A percentile compares a stretch with the other conserved stretches of the same genome.
Evolutionary conservation across 2,329 filamentous ascomycete species (phyloP).

Genomic region (Botrytis elliptica): DNA sequence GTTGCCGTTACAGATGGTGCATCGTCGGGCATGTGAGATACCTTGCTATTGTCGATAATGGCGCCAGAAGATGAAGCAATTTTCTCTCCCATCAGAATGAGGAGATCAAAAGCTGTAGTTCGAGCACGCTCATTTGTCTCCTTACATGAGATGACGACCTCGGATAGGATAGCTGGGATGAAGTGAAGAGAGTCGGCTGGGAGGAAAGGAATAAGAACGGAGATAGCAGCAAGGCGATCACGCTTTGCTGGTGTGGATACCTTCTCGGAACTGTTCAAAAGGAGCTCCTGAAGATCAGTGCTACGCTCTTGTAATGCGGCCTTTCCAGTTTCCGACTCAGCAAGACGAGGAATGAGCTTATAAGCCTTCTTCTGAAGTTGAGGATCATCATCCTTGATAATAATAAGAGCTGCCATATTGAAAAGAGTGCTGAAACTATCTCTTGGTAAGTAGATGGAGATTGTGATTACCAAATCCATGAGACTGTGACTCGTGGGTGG

Average conservation of each 20-base stretch:
- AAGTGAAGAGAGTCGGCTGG: constrained; percentile 82
- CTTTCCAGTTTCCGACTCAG: constrained; percentile 74
- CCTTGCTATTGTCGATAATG: constrained; percentile 79
- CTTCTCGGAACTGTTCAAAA: constrained; percentile 78
- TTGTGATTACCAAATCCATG: constrained; percentile 95
- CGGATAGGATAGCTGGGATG: constrained; percentile 84
- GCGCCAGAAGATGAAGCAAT: constrained; percentile 67
- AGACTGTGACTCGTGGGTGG: constrained; percentile 91
- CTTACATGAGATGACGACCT: constrained; percentile 95
- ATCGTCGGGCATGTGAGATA: constrained; percentile 81
- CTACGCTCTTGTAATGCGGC: constrained; percentile 74
- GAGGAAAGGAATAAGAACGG: constrained; percentile 75
- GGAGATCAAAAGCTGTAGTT: constrained; percentile 82
- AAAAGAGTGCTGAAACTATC: constrained; percentile 84
- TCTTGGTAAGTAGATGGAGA: constrained; percentile 87
- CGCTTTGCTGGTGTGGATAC: constrained; percentile 82
- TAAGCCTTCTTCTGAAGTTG: constrained; percentile 99
- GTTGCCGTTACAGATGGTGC: constrained; percentile 75
- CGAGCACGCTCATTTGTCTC: constrained; percentile 96
- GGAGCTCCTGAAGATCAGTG: constrained; percentile 74
- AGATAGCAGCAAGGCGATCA: constrained; percentile 80
- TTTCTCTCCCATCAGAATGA: constrained; percentile 83
- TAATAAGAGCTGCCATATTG: constrained; percentile 78
- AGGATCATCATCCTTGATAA: constrained; percentile 78
- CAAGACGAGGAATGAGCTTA: constrained; percentile 90